These are phyloP conservation scores for Penicillium nucicola DNA, from an alignment of 495 filamentous ascomycete species.

Conservation along the genomic window DNA sequence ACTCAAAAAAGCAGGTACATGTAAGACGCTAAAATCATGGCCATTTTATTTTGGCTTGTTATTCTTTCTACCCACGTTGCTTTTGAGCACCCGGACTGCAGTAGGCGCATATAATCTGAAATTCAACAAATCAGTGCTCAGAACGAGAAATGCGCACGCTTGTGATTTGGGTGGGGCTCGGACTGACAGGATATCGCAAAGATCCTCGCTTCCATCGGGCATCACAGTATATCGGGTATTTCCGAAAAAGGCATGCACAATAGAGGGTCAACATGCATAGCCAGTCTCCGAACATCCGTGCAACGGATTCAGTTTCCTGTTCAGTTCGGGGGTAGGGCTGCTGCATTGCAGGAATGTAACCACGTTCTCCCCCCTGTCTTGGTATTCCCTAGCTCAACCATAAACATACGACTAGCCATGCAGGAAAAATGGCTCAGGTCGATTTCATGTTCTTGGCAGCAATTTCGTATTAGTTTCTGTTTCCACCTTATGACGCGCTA, in stretches of 20 bases:
- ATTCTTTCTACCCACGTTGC: background rate
- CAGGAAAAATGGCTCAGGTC: no score
- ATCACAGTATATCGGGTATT: background rate
- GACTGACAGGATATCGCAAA: background rate
- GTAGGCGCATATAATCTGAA: background rate
- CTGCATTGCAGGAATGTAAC: background rate
- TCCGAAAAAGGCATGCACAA: background rate
- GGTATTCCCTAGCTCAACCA: no score
- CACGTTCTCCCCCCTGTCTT: no score
- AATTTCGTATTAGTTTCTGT: no score
- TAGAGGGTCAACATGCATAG: background rate
- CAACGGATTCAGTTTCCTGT: background rate
- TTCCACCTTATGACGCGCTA: no score
- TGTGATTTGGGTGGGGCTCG: background rate
- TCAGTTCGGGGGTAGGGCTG: background rate
- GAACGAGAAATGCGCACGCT: background rate
- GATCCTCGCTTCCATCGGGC: background rate
- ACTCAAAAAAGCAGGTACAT: background rate
- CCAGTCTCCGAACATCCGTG: background rate
- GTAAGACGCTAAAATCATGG: background rate
- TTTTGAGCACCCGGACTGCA: background rate
- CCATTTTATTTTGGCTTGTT: background rate
- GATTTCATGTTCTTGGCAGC: no score
- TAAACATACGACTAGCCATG: no score
- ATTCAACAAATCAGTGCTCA: no score